Evolutionary conservation across 23 red algal genomes (phyloP), one percentile per base, ranked within the genome.

Genomic region (Gracilaria vermiculophylla): DNA sequence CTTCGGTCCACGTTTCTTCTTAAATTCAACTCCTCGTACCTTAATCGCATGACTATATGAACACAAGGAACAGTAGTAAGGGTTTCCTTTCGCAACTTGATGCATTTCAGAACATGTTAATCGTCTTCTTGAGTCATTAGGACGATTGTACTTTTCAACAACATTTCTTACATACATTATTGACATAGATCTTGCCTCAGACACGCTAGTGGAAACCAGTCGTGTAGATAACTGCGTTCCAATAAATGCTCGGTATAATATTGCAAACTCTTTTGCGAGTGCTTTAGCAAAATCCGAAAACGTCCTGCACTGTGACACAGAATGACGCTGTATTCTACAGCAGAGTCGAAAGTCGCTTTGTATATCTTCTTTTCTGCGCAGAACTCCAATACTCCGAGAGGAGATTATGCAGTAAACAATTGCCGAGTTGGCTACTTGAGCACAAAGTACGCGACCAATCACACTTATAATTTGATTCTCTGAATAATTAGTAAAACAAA

Each of bases 81-180:
- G 31, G n/a, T 85, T 85, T 1, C 81, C 81, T 66, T 32, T 71
- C 48, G 54, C 62, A 8, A 24, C 35, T 0, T 7, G 54, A 71
- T 85, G 62, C 15, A 19, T 23, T 16, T 3, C n/a, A 21, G 29
- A 34, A 24, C 48, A 55, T 6, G 40, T 33, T 9, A 85, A 2
- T 21, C 60, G 50, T 0, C 81, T 62, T 37, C 72, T 71, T n/a
- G 24, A 8, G 47, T 85, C 81, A 7, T 69, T 41, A 29, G 41
- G 11, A 28, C 81, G 24, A 56, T 85, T 85, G 57, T 72, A 85
- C 64, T 51, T 85, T 33, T 69, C 61, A 29, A 69, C 34, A 53
- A 85, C 44, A 29, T 85, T 85, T n/a, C n/a, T n/a, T n/a, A n/a
- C n/a, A n/a, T n/a, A n/a, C n/a, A n/a, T n/a, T n/a, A n/a, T n/a